Evolutionary conservation across 2,329 filamentous ascomycete species (phyloP).

Genomic region (Aspergillus ibericus): DNA sequence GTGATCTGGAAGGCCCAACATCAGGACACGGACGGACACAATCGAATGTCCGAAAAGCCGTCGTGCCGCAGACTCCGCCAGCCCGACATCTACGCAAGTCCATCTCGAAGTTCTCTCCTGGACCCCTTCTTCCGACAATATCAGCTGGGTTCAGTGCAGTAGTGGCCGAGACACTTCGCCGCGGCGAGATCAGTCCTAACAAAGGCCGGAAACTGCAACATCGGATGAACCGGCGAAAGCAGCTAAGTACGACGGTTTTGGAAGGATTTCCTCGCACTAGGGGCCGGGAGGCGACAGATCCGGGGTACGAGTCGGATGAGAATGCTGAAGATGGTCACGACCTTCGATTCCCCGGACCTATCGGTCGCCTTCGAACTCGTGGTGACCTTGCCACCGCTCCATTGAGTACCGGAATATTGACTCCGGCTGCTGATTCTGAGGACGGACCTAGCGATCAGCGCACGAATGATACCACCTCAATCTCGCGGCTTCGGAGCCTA

Average conservation of each 20-base stretch:
- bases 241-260: slow-evolving; percentile 27
- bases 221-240: slow-evolving; percentile 29
- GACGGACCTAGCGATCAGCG: slow-evolving; percentile 10
- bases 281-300: slow-evolving; percentile 18
- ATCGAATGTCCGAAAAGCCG: slow-evolving; percentile 26
- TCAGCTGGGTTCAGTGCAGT: slow-evolving; percentile 62
- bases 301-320: slow-evolving; percentile 22
- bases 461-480: slow-evolving; percentile 19
- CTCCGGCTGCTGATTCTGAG: slow-evolving; percentile 22
- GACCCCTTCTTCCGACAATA: slow-evolving; percentile 60
- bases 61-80: slow-evolving; percentile 39
- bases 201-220: slow-evolving; percentile 32
- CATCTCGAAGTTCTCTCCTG: slow-evolving; percentile 56
- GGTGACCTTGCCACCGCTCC: slow-evolving; percentile 22
- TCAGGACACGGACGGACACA: slow-evolving; percentile 18
- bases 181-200: slow-evolving; percentile 50
- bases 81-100: slow-evolving; percentile 46
- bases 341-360: slow-evolving; percentile 22
- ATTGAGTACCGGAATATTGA: slow-evolving; percentile 23
- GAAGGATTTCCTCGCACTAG: slow-evolving; percentile 20
- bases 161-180: slow-evolving; percentile 64
- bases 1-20: slow-evolving; percentile 16
- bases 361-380: slow-evolving; percentile 29
- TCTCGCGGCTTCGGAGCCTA: slow-evolving; percentile 35
- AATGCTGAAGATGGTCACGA: slow-evolving; percentile 17